Evolutionary conservation across 1,139 yeast species (phyloP), one percentile per base, ranked within the genome.

Genomic region (Taphrina pruni): DNA sequence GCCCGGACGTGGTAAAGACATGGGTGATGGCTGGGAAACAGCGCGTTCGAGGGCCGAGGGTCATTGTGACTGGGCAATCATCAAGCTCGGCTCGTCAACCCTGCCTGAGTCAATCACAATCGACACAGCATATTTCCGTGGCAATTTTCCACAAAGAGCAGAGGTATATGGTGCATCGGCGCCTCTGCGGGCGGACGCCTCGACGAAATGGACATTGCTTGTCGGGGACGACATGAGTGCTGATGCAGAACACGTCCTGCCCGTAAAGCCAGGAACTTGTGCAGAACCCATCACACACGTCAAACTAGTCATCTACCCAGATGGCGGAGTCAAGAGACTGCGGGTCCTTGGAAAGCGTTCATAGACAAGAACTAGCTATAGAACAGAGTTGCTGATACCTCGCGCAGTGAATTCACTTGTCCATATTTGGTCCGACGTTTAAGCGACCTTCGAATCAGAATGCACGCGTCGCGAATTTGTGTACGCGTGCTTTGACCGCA

Each of bases 21-120:
- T 94, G 98, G 87, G 96, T 61, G 97, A 94, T 76, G 99, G 99
- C 17, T 93, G 98, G 98, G 98, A 93, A 78, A 93, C 98, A n/a
- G 86, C 86, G 74, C 86, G 98, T 77, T 90, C 97, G 0, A 85
- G 98, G 78, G 83, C 81, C 21, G 85, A 87, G 3, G 93, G 90
- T 54, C 98, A 93, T 78, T 86, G 85, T 51, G 98, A 93, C 81
- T 93, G 97, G 97, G 97, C 86, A 1, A 84, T 90, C 66, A 84
- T 93, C 70, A 85, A 88, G 75, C 84, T 93, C 70, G 97, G 97
- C 26, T 85, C 88, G 39, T 79, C 81, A 36, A 82, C 82, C 9
- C 72, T 74, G 62, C 81, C 90, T 70, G 80, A 83, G 46, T 82
- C 85, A 71, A 80, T 92, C 57, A 83, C 89, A 1, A 85, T 93